Conservation (phyloP, 345 rosid species). For the Moricandia moricandioides region DNA sequence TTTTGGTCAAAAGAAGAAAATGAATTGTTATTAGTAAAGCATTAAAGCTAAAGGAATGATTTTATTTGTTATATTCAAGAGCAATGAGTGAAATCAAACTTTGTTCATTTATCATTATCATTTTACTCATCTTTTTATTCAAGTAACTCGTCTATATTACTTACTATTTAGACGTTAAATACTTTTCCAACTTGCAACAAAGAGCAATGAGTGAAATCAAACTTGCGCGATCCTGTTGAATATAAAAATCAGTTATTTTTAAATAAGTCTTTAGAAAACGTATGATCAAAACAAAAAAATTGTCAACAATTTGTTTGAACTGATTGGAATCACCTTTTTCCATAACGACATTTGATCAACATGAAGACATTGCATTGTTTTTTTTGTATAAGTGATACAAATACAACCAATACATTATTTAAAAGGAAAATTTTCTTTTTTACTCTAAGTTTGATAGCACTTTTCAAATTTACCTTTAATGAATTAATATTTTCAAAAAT, state of each 20-base stretch:
- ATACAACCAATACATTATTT: background rate
- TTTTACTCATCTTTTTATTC: background rate
- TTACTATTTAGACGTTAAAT: background rate
- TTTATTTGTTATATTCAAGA: background rate
- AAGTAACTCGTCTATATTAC: background rate
- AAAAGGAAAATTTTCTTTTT: no score
- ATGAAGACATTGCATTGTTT: background rate
- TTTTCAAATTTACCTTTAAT: no score
- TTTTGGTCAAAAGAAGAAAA: background rate
- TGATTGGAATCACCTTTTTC: background rate
- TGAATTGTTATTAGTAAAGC: background rate
- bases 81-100: background rate
- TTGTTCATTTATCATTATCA: background rate
- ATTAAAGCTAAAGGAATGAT: background rate
- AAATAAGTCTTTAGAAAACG: background rate
- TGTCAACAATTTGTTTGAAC: background rate
- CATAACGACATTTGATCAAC: background rate
- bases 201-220: background rate
- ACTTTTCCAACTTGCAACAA: background rate
- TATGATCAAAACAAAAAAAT: background rate
- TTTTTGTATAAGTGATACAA: no score
- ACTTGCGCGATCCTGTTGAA: background rate
- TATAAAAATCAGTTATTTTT: background rate
- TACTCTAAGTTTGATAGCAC: no score
- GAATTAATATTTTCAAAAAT: no score